Percentiles rank a stretch among this genome's conserved stretches.
Evolutionary conservation across 1,139 yeast species (phyloP).

Genomic region (Blastobotrys malaysiensis): DNA sequence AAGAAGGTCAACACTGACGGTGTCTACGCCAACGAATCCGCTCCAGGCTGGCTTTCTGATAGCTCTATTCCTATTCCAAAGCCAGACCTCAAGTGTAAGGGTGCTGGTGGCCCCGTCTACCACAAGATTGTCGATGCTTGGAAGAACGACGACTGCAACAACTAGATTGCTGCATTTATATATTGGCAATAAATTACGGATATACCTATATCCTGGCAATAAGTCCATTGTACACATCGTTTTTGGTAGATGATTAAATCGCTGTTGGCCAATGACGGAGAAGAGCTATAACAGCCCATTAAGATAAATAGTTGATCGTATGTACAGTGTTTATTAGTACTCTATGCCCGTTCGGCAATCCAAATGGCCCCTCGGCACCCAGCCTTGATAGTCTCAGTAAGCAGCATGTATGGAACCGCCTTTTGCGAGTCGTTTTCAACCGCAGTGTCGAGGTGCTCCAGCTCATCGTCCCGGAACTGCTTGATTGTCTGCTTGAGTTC

Average conservation of each 20-base stretch:
- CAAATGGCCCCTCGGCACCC: constrained; percentile 86
- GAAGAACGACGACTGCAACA: background rate
- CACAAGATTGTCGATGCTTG: constrained; percentile 7
- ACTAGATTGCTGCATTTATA: background rate
- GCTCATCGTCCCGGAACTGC: constrained; percentile 86
- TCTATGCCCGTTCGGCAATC: constrained; percentile 76
- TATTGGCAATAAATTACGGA: background rate
- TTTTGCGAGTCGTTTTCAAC: constrained; percentile 84
- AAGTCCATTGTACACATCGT: too few relatives aligned
- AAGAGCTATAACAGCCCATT: too few relatives aligned
- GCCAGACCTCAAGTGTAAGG: constrained; percentile 37
- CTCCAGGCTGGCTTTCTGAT: constrained; percentile 39
- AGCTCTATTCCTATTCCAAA: constrained; percentile 33
- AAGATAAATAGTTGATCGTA: background rate
- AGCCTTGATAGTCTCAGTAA: constrained; percentile 81
- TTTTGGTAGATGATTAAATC: too few relatives aligned
- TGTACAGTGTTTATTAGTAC: background rate
- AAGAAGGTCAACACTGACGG: constrained; percentile 35
- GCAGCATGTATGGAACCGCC: constrained; percentile 84
- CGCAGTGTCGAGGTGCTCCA: constrained; percentile 94
- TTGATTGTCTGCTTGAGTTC: constrained; percentile 59
- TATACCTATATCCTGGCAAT: too few relatives aligned
- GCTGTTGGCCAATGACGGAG: too few relatives aligned
- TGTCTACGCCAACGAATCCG: constrained; percentile 38
- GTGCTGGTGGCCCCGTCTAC: constrained; percentile 36